Base-by-base conservation (phyloP, 2,329 filamentous ascomycete species). In the Xylaria sp. region DNA sequence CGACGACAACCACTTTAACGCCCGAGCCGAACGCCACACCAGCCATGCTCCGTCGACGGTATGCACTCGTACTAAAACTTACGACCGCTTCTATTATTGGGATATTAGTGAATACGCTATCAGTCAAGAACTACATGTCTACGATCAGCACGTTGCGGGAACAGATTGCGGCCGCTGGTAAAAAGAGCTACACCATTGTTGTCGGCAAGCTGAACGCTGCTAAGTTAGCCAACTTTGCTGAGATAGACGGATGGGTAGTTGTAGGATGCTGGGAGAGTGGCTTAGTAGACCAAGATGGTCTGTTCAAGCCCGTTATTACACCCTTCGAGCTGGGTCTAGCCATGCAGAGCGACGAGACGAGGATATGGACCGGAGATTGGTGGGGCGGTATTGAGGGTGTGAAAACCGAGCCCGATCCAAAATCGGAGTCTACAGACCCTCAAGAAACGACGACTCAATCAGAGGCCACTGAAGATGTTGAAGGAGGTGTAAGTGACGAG, bases 241-340 rank as follows among this genome's bases (percentile, higher is more conserved):
- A 99, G 76, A 87, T 99, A 4, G 94, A 93, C 45, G 94, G 93
- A 15, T 99, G 95, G 95, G 93, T 98, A 0, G 93, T 98, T 0
- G 92, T 99, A 9, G 94, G 95, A 2, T 99, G 95, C 78, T 99
- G 95, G 95, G 95, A 99, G 79, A 97, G 94, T 75, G 92, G 91
- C 63, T 80, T 98, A 53, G 87, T 99, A 4, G 94, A 97, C 70
- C 92, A 93, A 67, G 90, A 91, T 61, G 91, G 91, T 6, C 96
- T 97, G 73, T 98, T 89, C 84, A 87, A 88, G 70, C 93, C 94
- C 0, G 89, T 98, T 9, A 88, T 98, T 42, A 99, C 95, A n/a
- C 94, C 94, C 0, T 98, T 96, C 75, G 95, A 99, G 81, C 80
- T 98, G 58, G 88, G 88, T 56, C 80, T 97, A 49, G 92, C 92